These are phyloP conservation scores for Agrocybe pediades DNA, from an alignment of 768 basidiomycete genomes.

Conservation along the genomic window DNA sequence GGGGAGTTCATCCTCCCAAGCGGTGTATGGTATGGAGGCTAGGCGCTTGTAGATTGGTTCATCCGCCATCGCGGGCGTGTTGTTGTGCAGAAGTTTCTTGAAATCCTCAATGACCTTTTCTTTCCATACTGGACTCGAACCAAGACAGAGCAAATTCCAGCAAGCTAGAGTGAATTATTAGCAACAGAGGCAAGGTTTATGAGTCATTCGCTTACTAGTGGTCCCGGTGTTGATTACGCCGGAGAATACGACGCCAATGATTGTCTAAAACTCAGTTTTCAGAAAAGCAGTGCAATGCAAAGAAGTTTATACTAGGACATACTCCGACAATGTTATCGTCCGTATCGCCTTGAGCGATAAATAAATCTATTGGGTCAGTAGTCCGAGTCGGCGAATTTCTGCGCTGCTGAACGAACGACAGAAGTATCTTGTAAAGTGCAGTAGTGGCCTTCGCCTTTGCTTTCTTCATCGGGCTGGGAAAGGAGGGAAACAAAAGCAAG, in stretches of 20 bases:
- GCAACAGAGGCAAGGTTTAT: not conserved
- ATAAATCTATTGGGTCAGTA: conserved; percentile 35
- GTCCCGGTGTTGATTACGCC: conserved; percentile 29
- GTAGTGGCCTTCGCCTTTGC: conserved; percentile 30
- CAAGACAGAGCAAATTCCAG: conserved; percentile 38
- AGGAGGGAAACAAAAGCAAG: conserved; percentile 34
- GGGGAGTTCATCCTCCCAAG: conserved; percentile 44
- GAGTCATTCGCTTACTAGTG: conserved; percentile 23
- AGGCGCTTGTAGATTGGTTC: conserved; percentile 37
- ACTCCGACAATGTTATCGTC: conserved; percentile 28
- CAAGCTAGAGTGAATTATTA: conserved; percentile 25
- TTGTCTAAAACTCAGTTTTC: conserved; percentile 19
- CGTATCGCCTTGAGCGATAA: conserved; percentile 29
- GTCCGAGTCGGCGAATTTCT: conserved; percentile 23
- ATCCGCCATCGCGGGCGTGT: conserved; percentile 22
- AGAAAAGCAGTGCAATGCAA: not conserved
- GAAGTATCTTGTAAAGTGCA: conserved; percentile 27
- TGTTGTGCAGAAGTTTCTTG: conserved; percentile 27
- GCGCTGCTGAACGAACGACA: conserved; percentile 27
- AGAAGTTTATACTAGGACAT: conserved; percentile 1
- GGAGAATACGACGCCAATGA: conserved; percentile 32
- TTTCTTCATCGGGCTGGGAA: conserved; percentile 31
- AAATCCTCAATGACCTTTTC: conserved; percentile 29
- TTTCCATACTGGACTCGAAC: conserved; percentile 35
- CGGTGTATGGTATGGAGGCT: conserved; percentile 31